Evolutionary conservation across 495 filamentous ascomycete genomes (phyloP).

Genomic region (Daldinia loculata): DNA sequence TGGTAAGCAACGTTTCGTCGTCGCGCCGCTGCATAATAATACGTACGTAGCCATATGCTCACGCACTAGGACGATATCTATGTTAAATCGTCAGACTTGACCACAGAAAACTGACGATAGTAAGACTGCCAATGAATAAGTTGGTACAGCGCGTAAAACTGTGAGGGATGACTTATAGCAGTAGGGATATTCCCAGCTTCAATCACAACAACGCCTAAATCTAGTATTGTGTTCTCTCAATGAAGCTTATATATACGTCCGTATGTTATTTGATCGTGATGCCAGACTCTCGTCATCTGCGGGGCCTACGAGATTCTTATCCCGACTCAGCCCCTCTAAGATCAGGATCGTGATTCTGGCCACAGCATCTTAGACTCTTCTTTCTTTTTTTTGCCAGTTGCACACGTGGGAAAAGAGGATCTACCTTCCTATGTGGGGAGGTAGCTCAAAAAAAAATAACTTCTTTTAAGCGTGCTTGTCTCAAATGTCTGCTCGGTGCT

Average conservation of each 20-base stretch:
- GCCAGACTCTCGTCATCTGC: neutral
- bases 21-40: neutral
- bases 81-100: neutral
- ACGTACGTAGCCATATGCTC: neutral
- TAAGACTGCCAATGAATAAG: neutral
- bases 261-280: neutral
- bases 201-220: neutral
- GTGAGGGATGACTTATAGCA: neutral
- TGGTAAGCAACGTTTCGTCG: neutral
- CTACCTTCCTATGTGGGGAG: constrained; percentile 16
- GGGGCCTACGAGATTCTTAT: neutral
- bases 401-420: neutral
- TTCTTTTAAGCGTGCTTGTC: neutral
- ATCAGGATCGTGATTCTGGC: neutral
- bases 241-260: neutral
- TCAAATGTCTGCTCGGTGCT: neutral
- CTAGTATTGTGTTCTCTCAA: neutral
- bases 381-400: neutral
- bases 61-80: neutral
- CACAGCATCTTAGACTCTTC: neutral
- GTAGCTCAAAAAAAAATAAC: neutral
- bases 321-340: neutral
- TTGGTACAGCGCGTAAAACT: neutral
- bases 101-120: neutral
- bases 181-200: neutral